Base-by-base conservation (phyloP, 1,139 yeast species). In the Scheffersomyces stambukii region DNA sequence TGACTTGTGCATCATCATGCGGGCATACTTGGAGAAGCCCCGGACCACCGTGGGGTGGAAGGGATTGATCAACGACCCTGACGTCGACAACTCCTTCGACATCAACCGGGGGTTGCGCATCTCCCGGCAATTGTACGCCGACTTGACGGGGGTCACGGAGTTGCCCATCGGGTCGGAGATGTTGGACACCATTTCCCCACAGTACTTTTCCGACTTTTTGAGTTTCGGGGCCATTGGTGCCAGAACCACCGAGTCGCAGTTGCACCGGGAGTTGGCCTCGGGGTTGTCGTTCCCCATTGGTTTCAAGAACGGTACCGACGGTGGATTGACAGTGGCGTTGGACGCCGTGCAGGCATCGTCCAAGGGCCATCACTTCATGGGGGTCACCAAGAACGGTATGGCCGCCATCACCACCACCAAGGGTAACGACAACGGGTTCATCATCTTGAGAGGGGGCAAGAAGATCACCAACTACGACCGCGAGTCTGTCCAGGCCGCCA, bases 1-100 rank as follows among this genome's bases (percentile, higher is more conserved):
- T 28, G 96, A 89, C 46, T 72, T 91, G 33, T 75, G 77, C 41
- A 80, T 91, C 37, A 83, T 91, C 38, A 91, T 91, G 98, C 80
- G 98, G 66, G 97, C 97, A 3, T 91, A 91, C 67, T 72, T 91
- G 50, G 98, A 91, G 61, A 91, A 91, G 63, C 98, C 98, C 42
- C 79, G 98, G 65, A 91, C 98, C 31, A 91, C 97, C 14, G 97
- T 91, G 30, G 98, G 98, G 38, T 91, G 98, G 98, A 91, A 91
- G 62, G 98, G 96, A 42, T 71, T 91, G 47, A 89, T 91, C 50
- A 91, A 91, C 57, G 98, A 91, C 60, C 98, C 98, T 14, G 95
- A 91, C 50, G 82, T 91, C 45, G 96, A 91, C 54, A 89, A 86
- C 37, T 75, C 96, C 33, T 89, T 85, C 78, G 79, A 88, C 47